Conservation (phyloP, 2,329 filamentous ascomycete species). For the Ascochyta clinopodiicola region DNA sequence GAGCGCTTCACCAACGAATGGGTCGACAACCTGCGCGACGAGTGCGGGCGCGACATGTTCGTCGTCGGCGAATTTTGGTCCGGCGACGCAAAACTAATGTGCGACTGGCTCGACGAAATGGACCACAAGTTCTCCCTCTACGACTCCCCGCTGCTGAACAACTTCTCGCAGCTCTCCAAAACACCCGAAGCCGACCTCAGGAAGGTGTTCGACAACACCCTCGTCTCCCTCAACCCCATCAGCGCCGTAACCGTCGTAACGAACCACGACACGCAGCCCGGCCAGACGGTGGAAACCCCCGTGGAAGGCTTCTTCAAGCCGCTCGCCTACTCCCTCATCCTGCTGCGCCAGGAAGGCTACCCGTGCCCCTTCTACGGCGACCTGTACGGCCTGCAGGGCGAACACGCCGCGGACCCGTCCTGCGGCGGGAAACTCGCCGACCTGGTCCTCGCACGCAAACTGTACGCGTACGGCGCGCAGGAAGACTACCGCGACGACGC, state of each 20-base stretch:
- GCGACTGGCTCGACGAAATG: constrained; percentile 65
- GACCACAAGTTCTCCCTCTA: constrained; percentile 64
- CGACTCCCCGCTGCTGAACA: constrained; percentile 72
- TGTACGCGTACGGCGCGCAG: constrained; percentile 72
- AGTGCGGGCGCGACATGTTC: constrained; percentile 63
- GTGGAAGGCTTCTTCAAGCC: constrained; percentile 73
- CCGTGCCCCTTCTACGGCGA: constrained; percentile 77
- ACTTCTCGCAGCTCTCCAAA: constrained; percentile 67
- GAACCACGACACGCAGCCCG: constrained; percentile 74
- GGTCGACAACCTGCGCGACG: constrained; percentile 59
- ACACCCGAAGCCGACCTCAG: constrained; percentile 65
- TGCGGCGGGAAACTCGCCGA: constrained; percentile 63
- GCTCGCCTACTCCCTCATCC: constrained; percentile 73
- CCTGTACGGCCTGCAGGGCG: constrained; percentile 67
- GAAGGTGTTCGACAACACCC: constrained; percentile 66
- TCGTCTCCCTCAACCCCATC: constrained; percentile 61
- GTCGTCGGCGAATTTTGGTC: constrained; percentile 75
- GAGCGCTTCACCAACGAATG: constrained; percentile 71
- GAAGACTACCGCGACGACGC: constrained; percentile 67
- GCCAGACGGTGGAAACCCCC: constrained; percentile 67
- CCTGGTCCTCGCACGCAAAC: constrained; percentile 66
- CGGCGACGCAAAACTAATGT: constrained; percentile 62
- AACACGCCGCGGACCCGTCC: constrained; percentile 59
- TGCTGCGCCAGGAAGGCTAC: constrained; percentile 67
- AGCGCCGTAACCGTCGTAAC: constrained; percentile 72